These are phyloP conservation scores for Melampsora americana DNA, from an alignment of 1,284 basidiomycete species.

Conservation along the genomic window DNA sequence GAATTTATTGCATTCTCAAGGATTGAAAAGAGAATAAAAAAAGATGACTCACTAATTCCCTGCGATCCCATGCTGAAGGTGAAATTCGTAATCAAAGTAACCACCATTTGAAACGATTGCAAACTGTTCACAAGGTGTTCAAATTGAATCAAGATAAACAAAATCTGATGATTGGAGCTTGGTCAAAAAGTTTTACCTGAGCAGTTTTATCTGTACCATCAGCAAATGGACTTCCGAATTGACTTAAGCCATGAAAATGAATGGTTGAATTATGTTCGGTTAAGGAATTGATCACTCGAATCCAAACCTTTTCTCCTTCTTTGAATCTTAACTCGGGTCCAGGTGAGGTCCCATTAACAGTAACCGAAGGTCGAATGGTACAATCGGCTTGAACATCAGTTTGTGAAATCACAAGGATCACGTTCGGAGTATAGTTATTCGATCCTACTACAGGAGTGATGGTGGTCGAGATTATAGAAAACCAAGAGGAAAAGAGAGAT, in stretches of 20 bases:
- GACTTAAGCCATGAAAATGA: slow-evolving; percentile 38
- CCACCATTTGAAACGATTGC: slow-evolving; percentile 11
- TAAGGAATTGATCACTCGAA: too few relatives aligned
- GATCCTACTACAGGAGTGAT: too few relatives aligned
- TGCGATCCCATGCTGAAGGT: neutral
- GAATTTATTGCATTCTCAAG: neutral
- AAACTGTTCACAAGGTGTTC: slow-evolving; percentile 27
- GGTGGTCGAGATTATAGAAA: too few relatives aligned
- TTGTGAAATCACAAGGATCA: slow-evolving; percentile 10
- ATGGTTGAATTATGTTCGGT: slow-evolving; percentile 18
- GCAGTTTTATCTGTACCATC: too few relatives aligned
- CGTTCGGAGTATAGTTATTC: too few relatives aligned
- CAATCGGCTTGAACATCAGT: slow-evolving; percentile 10
- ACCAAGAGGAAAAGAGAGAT: too few relatives aligned
- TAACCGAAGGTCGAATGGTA: slow-evolving; percentile 20
- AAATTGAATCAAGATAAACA: too few relatives aligned
- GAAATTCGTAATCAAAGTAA: slow-evolving; percentile 34
- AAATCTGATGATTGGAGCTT: too few relatives aligned
- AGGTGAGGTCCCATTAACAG: slow-evolving; percentile 26
- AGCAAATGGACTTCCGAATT: slow-evolving; percentile 38
- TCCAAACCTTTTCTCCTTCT: slow-evolving; percentile 32
- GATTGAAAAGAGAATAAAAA: too few relatives aligned
- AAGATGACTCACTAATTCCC: slow-evolving; percentile 29
- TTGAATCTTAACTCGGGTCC: slow-evolving; percentile 32
- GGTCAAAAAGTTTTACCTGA: too few relatives aligned